Evolutionary conservation across 2,329 filamentous ascomycete genomes (phyloP).

Genomic region (Hypoxylon sp.): DNA sequence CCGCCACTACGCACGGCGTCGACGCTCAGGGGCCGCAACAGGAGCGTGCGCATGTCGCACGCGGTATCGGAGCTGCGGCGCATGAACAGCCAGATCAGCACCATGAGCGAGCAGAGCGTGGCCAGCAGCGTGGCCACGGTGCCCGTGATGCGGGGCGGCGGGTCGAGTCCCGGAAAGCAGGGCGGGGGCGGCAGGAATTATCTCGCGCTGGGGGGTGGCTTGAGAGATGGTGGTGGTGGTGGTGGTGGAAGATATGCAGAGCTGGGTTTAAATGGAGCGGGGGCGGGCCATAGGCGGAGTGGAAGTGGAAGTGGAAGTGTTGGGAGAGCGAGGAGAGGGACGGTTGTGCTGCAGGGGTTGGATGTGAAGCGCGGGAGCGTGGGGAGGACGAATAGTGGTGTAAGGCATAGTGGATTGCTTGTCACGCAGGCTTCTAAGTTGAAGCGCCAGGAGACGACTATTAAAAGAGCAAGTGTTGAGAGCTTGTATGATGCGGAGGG

Average conservation of each 20-base stretch:
- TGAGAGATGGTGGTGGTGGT: constrained; percentile 2
- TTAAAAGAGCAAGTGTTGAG: constrained; percentile 37
- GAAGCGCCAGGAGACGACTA: constrained; percentile 29
- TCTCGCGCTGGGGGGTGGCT: constrained; percentile 59
- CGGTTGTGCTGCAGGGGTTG: constrained; percentile 43
- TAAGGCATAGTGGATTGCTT: constrained; percentile 14
- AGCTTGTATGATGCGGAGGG: constrained; percentile 50
- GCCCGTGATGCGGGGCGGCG: constrained; percentile 57
- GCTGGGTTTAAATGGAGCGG: constrained; percentile 4
- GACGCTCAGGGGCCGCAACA: constrained; percentile 22
- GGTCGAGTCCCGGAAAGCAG: constrained; percentile 56
- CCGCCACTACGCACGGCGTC: constrained; percentile 32
- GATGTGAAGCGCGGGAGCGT: constrained; percentile 28
- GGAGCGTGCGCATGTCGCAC: constrained; percentile 54
- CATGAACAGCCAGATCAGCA: constrained; percentile 69
- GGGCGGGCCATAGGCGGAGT: constrained; percentile 2
- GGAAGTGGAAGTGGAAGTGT: constrained; percentile 7
- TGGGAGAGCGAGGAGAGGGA: constrained; percentile 39
- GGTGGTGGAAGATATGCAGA: background rate
- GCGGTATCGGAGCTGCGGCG: constrained; percentile 68
- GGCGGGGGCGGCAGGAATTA: constrained; percentile 62
- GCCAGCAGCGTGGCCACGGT: constrained; percentile 61
- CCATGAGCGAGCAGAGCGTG: constrained; percentile 61
- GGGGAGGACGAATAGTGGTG: background rate
- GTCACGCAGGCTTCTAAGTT: constrained; percentile 41